Evolutionary conservation across 352 stramenopile genomes (phyloP).

Genomic region (Phytophthora pini): DNA sequence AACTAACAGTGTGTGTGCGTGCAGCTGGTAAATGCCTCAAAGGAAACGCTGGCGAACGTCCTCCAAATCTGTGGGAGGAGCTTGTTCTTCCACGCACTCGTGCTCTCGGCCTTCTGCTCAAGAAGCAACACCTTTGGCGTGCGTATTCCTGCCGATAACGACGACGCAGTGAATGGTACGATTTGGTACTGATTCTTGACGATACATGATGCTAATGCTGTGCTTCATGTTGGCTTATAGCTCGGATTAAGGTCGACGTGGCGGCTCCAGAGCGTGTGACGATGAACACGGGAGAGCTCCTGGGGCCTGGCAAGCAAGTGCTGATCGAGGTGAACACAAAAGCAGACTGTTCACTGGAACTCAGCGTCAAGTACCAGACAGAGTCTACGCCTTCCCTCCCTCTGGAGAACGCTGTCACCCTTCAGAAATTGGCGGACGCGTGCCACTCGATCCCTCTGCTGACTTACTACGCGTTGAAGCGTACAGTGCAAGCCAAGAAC

Average conservation of each 20-base stretch:
- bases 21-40: slow-evolving; percentile 68
- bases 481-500: slow-evolving; percentile 52
- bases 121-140: slow-evolving; percentile 78
- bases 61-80: slow-evolving; percentile 86
- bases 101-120: slow-evolving; percentile 78
- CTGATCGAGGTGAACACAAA: slow-evolving; percentile 77
- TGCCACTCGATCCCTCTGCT: slow-evolving; percentile 86
- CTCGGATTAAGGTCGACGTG: slow-evolving; percentile 84
- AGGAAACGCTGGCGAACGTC: slow-evolving; percentile 63
- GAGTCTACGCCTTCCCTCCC: slow-evolving; percentile 33
- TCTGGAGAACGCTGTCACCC: slow-evolving; percentile 47
- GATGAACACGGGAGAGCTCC: slow-evolving; percentile 72
- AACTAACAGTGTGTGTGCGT: slow-evolving; percentile 19
- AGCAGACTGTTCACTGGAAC: slow-evolving; percentile 66
- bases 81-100: slow-evolving; percentile 86
- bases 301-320: slow-evolving; percentile 60
- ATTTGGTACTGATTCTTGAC: neutral
- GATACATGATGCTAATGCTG: neutral
- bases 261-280: slow-evolving; percentile 79
- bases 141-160: slow-evolving; percentile 63
- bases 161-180: slow-evolving; percentile 70
- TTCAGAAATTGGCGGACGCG: slow-evolving; percentile 54
- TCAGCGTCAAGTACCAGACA: slow-evolving; percentile 66
- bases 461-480: slow-evolving; percentile 80
- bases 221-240: slow-evolving; percentile 29